Evolutionary conservation across 2,329 filamentous ascomycete species (phyloP).

Genomic region (Aureobasidium sp.): DNA sequence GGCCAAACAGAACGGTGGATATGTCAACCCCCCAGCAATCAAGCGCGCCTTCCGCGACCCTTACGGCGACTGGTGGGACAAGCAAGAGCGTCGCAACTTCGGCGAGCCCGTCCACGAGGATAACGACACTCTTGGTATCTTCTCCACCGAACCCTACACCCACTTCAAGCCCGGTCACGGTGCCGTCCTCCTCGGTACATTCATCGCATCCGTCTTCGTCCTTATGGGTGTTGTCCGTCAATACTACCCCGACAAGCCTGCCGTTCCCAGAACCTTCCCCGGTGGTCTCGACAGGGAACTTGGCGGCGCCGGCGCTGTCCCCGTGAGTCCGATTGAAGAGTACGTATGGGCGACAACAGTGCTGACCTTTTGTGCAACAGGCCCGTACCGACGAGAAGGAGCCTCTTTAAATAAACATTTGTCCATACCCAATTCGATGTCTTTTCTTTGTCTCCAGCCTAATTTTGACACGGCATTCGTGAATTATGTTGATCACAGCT

Average conservation of each 20-base stretch:
- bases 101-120: constrained; percentile 96
- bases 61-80: constrained; percentile 91
- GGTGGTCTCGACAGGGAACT: constrained; percentile 42
- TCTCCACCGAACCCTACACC: constrained; percentile 82
- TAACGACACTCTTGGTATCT: constrained; percentile 83
- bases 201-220: constrained; percentile 33
- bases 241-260: constrained; percentile 38
- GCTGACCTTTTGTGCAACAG: background rate
- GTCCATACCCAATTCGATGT: constrained; percentile 12
- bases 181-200: constrained; percentile 46
- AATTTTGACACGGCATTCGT: background rate
- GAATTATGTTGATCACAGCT: background rate
- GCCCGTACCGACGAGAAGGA: constrained; percentile 9
- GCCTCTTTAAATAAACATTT: constrained; percentile 3
- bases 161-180: constrained; percentile 69
- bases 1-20: constrained; percentile 64
- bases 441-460: constrained; percentile 7
- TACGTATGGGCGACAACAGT: background rate
- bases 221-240: constrained; percentile 33
- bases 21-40: constrained; percentile 66
- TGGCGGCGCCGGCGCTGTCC: constrained; percentile 36
- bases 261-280: constrained; percentile 37
- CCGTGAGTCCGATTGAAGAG: constrained; percentile 27
- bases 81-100: constrained; percentile 93
- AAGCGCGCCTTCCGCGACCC: constrained; percentile 93